phyloP scores from a whole-genome alignment of 768 basidiomycete genomes.

The Lepiota subincarnata region DNA sequence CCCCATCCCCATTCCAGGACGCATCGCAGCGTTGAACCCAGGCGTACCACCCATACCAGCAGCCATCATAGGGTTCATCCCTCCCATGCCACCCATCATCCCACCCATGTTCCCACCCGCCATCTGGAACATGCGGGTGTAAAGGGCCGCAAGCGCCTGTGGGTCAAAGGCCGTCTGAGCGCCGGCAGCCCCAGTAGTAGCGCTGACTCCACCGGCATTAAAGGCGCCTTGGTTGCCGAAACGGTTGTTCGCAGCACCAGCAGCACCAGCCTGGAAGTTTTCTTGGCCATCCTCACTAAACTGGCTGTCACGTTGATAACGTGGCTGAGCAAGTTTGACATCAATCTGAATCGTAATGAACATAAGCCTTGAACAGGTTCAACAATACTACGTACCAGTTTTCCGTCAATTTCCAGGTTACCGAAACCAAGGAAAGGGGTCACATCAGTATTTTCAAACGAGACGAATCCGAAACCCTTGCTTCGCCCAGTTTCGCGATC shows the following conservation, averaged over 20 bases:
- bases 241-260: conserved; percentile 6
- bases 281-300: conserved; percentile 39
- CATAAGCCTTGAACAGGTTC: neutral
- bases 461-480: conserved; percentile 98
- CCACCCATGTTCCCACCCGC: conserved; percentile 54
- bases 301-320: conserved; percentile 70
- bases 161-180: conserved; percentile 81
- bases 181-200: conserved; percentile 24
- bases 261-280: conserved; percentile 4
- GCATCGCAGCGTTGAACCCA: conserved; percentile 29
- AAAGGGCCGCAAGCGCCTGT: conserved; percentile 86
- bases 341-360: conserved; percentile 64
- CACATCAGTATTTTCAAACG: conserved; percentile 89
- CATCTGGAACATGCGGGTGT: conserved; percentile 94
- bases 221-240: conserved; percentile 36
- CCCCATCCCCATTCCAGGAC: conserved; percentile 26
- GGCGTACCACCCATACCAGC: conserved; percentile 33
- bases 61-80: conserved; percentile 34
- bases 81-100: conserved; percentile 55
- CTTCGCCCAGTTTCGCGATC: conserved; percentile 93
- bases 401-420: conserved; percentile 90
- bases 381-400: conserved; percentile 59
- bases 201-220: conserved; percentile 22
- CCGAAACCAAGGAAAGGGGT: conserved; percentile 86
- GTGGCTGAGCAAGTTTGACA: conserved; percentile 93